Evolutionary conservation across 1,284 basidiomycete species (phyloP).

Genomic region (Ganoderma multipileum): DNA sequence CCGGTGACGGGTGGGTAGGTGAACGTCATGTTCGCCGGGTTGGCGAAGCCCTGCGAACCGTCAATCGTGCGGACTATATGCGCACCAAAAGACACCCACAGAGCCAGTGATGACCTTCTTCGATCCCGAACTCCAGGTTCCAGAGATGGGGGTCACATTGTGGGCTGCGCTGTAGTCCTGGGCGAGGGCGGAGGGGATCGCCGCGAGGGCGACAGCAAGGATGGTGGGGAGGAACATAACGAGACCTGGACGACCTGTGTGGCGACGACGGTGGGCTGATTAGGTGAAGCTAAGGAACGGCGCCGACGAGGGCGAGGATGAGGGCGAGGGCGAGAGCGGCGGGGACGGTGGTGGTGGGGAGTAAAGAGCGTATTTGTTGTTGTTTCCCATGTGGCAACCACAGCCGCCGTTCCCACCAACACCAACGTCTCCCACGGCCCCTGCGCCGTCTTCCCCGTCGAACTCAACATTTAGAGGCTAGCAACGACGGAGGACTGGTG

Average conservation of each 20-base stretch:
- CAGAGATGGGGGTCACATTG: slow-evolving; percentile 72
- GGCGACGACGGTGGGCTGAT: slow-evolving; percentile 15
- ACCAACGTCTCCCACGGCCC: slow-evolving; percentile 3
- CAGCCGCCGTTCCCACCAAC: slow-evolving; percentile 20
- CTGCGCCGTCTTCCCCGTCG: background rate
- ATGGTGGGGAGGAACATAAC: slow-evolving; percentile 41
- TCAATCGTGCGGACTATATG: slow-evolving; percentile 9
- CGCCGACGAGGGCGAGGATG: slow-evolving; percentile 27
- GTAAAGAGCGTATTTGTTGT: slow-evolving; percentile 39
- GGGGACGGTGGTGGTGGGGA: slow-evolving; percentile 34
- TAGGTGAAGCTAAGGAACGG: slow-evolving; percentile 29
- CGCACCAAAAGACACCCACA: slow-evolving; percentile 55
- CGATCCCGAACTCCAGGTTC: slow-evolving; percentile 88
- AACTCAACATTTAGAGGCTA: background rate
- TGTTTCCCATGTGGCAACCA: slow-evolving; percentile 32
- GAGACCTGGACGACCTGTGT: slow-evolving; percentile 5
- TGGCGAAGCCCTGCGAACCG: slow-evolving; percentile 73
- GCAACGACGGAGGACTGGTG: background rate
- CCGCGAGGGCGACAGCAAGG: slow-evolving; percentile 43
- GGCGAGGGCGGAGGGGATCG: slow-evolving; percentile 43
- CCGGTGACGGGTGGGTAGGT: slow-evolving; percentile 84
- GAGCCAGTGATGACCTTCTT: slow-evolving; percentile 79
- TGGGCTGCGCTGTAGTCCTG: slow-evolving; percentile 48
- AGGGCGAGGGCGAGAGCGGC: slow-evolving; percentile 17
- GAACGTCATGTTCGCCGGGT: slow-evolving; percentile 83